phyloP scores from a whole-genome alignment of 1,284 basidiomycete species.

The Amylostereum areolatum region DNA sequence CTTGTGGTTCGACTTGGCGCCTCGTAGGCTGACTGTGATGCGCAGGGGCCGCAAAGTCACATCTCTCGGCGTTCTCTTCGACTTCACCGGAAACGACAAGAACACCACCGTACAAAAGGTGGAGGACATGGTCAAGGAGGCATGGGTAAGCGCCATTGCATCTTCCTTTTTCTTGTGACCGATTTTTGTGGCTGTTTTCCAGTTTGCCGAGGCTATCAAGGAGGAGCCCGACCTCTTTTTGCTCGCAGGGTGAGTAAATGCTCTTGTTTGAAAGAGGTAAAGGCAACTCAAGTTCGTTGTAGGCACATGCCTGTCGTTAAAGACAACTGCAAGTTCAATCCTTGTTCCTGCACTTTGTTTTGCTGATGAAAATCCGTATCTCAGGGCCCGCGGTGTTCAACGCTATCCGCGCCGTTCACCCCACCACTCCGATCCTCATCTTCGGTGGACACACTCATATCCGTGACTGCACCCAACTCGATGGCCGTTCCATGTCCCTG shows the following conservation, averaged over 20 bases:
- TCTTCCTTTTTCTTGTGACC: background rate
- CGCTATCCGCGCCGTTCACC: slow-evolving; percentile 68
- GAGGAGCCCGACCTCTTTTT: slow-evolving; percentile 1
- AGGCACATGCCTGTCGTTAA: background rate
- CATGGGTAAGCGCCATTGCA: slow-evolving; percentile 44
- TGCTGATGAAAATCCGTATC: too few relatives aligned
- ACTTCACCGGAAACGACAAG: slow-evolving; percentile 60
- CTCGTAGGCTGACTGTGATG: background rate
- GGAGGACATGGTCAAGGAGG: slow-evolving; percentile 68
- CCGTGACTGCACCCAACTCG: slow-evolving; percentile 66
- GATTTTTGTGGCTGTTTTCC: background rate
- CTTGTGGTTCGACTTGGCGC: background rate
- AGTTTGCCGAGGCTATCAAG: slow-evolving; percentile 72
- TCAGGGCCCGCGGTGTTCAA: slow-evolving; percentile 69
- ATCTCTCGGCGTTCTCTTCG: slow-evolving; percentile 74
- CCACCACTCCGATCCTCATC: slow-evolving; percentile 70
- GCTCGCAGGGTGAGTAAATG: slow-evolving; percentile 23
- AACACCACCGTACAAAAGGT: slow-evolving; percentile 75
- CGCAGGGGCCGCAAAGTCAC: slow-evolving; percentile 66
- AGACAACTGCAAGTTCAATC: slow-evolving; percentile 57
- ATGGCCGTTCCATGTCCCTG: slow-evolving; percentile 62
- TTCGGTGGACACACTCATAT: slow-evolving; percentile 80
- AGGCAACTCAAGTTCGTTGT: background rate
- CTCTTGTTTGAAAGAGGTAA: background rate
- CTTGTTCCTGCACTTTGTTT: slow-evolving; percentile 70